phyloP scores from a whole-genome alignment of 768 basidiomycete genomes.

The Leccinellum rugosiceps region DNA sequence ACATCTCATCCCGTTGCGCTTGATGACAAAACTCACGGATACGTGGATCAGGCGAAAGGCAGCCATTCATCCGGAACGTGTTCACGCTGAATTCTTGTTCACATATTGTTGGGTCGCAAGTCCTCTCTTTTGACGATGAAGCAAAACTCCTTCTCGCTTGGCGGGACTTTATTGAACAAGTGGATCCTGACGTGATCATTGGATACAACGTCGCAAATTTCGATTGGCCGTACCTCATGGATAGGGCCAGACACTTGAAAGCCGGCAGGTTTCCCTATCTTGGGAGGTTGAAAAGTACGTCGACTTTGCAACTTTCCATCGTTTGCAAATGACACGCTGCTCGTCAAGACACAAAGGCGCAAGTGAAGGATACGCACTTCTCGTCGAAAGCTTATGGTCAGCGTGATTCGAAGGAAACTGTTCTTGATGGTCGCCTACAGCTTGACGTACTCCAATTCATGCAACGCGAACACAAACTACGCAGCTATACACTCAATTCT shows the following conservation, averaged over 20 bases:
- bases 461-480: constrained; percentile 97
- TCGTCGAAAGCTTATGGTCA: constrained; percentile 97
- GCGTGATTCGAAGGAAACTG: constrained; percentile 92
- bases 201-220: constrained; percentile 95
- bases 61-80: constrained; percentile 94
- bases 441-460: constrained; percentile 96
- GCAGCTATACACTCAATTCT: constrained; percentile 96
- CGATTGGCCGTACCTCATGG: constrained; percentile 95
- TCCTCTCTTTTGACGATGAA: constrained; percentile 80
- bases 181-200: constrained; percentile 94
- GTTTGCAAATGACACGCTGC: constrained; percentile 3
- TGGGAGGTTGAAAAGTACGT: constrained; percentile 70
- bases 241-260: constrained; percentile 84
- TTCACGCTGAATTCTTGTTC: constrained; percentile 95
- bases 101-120: constrained; percentile 97
- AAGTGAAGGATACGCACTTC: constrained; percentile 92
- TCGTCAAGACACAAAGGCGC: constrained; percentile 62
- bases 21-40: constrained; percentile 2
- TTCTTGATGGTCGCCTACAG: constrained; percentile 88
- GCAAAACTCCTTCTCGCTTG: constrained; percentile 71
- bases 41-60: constrained; percentile 68
- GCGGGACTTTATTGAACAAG: constrained; percentile 84
- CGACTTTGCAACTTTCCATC: not conserved
- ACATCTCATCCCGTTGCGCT: not conserved
- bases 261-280: constrained; percentile 65